These are phyloP conservation scores for Jatropha curcas DNA, from an alignment of 345 rosid genomes.

Conservation along the genomic window DNA sequence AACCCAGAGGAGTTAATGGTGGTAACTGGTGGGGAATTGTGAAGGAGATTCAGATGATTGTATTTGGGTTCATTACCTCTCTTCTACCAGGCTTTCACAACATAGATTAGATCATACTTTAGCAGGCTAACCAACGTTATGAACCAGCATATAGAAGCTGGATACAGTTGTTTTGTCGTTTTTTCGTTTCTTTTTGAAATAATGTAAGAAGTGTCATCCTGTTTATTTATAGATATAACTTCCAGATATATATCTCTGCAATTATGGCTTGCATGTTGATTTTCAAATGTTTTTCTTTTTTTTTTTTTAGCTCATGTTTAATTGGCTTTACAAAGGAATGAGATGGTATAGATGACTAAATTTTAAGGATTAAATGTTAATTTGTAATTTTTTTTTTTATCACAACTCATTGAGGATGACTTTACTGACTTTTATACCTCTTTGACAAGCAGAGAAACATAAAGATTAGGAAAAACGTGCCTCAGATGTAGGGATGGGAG, in stretches of 20 bases:
- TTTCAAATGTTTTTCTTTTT: no score
- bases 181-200: neutral
- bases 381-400: no score
- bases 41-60: slow-evolving; percentile 95
- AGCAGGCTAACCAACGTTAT: neutral
- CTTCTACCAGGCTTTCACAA: slow-evolving; percentile 97
- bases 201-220: neutral
- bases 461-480: no score
- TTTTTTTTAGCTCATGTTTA: no score
- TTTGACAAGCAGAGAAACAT: no score
- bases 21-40: slow-evolving; percentile 96
- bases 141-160: neutral
- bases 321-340: no score
- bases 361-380: no score
- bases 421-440: no score
- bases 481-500: no score
- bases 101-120: slow-evolving; percentile 55
- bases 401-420: no score
- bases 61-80: slow-evolving; percentile 93
- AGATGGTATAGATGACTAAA: no score
- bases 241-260: neutral
- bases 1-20: slow-evolving; percentile 43
- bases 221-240: neutral
- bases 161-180: neutral
- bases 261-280: neutral